phyloP scores from a whole-genome alignment of 768 basidiomycete genomes.

The Neoboletus brunneissimus region DNA sequence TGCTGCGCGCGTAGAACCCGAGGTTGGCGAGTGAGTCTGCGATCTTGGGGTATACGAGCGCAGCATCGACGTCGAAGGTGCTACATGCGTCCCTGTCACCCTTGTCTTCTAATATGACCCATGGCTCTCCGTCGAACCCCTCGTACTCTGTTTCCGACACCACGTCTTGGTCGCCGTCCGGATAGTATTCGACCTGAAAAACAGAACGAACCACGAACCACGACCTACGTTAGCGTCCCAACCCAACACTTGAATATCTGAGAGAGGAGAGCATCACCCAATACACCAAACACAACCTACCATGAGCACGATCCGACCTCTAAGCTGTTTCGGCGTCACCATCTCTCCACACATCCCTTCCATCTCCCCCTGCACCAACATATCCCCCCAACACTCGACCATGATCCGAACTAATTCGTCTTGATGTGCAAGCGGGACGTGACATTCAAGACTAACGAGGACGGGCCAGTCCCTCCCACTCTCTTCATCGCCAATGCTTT shows the following conservation, averaged over 20 bases:
- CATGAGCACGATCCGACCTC: slow-evolving; percentile 58
- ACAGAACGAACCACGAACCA: background rate
- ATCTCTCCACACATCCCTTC: slow-evolving; percentile 20
- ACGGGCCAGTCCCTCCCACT: slow-evolving; percentile 50
- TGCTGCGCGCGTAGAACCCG: slow-evolving; percentile 59
- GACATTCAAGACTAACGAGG: slow-evolving; percentile 60
- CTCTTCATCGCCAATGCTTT: background rate
- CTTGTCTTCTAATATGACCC: slow-evolving; percentile 4
- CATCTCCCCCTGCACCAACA: slow-evolving; percentile 40
- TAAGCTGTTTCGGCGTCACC: slow-evolving; percentile 46
- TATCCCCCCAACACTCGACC: slow-evolving; percentile 49
- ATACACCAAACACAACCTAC: slow-evolving; percentile 27
- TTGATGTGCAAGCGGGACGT: slow-evolving; percentile 51
- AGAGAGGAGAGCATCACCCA: background rate
- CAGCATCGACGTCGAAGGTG: slow-evolving; percentile 1
- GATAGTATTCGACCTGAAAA: slow-evolving; percentile 54
- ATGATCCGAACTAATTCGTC: slow-evolving; percentile 52
- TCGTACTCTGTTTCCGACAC: slow-evolving; percentile 2
- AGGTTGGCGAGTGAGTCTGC: slow-evolving; percentile 51
- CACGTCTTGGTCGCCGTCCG: slow-evolving; percentile 5
- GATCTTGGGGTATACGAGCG: slow-evolving; percentile 33
- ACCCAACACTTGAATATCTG: background rate
- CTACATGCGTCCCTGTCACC: slow-evolving; percentile 20
- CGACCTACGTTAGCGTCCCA: background rate
- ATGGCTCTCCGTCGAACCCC: background rate